These are phyloP conservation scores for Eutypella sp. DNA, from an alignment of 2,329 filamentous ascomycete species.

Conservation along the genomic window DNA sequence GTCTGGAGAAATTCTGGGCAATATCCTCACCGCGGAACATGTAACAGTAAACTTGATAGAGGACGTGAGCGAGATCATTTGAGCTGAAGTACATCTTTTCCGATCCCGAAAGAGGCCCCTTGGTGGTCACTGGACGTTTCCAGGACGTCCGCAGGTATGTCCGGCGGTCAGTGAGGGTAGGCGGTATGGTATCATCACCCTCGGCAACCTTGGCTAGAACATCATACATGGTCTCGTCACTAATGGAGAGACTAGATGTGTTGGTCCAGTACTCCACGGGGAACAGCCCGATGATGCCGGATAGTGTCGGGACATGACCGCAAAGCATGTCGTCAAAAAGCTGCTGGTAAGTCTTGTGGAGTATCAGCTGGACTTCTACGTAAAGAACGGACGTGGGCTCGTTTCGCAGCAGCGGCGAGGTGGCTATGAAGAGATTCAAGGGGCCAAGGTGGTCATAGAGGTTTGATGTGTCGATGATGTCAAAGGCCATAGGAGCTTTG, in stretches of 20 bases:
- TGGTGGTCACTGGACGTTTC: slow-evolving; percentile 7
- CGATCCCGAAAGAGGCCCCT: background rate
- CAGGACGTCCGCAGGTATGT: slow-evolving; percentile 7
- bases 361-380: slow-evolving; percentile 39
- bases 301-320: slow-evolving; percentile 40
- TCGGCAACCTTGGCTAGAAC: too few species aligned
- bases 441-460: slow-evolving; percentile 40
- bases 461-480: slow-evolving; percentile 53
- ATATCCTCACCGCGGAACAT: slow-evolving; percentile 11
- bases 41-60: slow-evolving; percentile 6
- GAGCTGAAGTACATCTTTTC: slow-evolving; percentile 5
- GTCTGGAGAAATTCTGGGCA: background rate
- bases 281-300: slow-evolving; percentile 45
- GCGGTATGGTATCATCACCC: too few species aligned
- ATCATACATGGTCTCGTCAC: slow-evolving; percentile 4
- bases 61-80: slow-evolving; percentile 3
- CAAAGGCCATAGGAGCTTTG: slow-evolving; percentile 39
- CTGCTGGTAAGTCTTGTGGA: slow-evolving; percentile 18
- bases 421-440: slow-evolving; percentile 39
- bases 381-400: slow-evolving; percentile 40
- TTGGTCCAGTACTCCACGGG: slow-evolving; percentile 41
- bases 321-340: slow-evolving; percentile 38
- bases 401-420: slow-evolving; percentile 40
- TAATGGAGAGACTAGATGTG: slow-evolving; percentile 1
- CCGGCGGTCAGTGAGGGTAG: too few species aligned